Base-by-base conservation (phyloP, 768 basidiomycete genomes). In the Trametes maxima region DNA sequence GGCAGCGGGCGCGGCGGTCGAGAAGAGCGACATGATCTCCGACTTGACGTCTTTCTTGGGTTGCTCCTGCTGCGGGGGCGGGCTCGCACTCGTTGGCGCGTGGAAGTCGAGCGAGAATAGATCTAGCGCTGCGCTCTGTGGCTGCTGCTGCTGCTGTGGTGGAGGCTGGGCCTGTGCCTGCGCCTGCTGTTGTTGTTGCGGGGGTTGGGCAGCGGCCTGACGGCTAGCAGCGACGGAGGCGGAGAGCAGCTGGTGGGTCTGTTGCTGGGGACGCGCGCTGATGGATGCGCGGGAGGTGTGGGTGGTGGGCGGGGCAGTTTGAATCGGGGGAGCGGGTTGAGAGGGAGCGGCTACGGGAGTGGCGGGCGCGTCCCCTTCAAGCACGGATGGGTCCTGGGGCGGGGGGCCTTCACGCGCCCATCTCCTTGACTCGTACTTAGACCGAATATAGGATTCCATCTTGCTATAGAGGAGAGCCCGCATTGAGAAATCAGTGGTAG, bases 381-480 rank as follows among this genome's bases (percentile, higher is more conserved):
- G 80, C 0, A 84, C 76, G 17, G 89, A 86, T 2, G 95, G 96
- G 73, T 98, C 92, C 0, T 76, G 69, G 0, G 96, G 96, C 0
- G 82, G 85, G 14, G 92, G 89, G 0, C 92, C 94, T n/a, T 95
- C 91, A 74, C 89, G 77, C 2, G 95, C 96, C 96, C 96, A 99
- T 59, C 96, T 81, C 24, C 83, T 82, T 2, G 90, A 86, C 74
- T 99, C 96, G 73, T 99, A 99, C 74, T 99, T 98, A 21, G 92
- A 95, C 51, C 96, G 89, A 62, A 98, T 91, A 75, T 95, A 98
- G 0, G 92, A 94, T 59, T 98, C 96, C 81, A 98, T 95, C 83
- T 98, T 98, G 73, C 95, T 96, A 71, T n/a, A 47, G 3, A 21
- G 22, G 10, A 10, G 13, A 2, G 25, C 12, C 13, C 12, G 16